A percentile compares a stretch with the other conserved stretches of the same genome.
These are phyloP conservation scores for Cercospora sesami DNA, from an alignment of 2,329 filamentous ascomycete species.

Conservation along the genomic window DNA sequence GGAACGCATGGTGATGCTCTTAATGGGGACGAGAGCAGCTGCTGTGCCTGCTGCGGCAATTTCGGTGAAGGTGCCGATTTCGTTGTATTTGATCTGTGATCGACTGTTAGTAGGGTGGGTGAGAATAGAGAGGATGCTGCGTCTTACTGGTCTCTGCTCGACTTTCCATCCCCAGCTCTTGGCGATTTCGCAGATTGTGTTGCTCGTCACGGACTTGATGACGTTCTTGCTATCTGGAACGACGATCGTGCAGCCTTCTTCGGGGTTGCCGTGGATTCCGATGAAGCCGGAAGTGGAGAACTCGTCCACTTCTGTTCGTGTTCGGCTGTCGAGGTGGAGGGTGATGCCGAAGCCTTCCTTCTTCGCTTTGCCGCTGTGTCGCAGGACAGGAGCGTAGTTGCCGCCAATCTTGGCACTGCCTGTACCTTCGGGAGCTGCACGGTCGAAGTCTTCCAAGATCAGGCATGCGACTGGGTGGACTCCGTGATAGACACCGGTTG, in stretches of 20 bases:
- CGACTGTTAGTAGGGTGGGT: neutral
- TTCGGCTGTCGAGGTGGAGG: slow-evolving; percentile 84
- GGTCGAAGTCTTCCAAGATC: slow-evolving; percentile 90
- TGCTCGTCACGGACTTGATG: slow-evolving; percentile 82
- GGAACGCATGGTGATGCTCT: slow-evolving; percentile 75
- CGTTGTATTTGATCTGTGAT: slow-evolving; percentile 63
- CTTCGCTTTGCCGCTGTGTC: slow-evolving; percentile 80
- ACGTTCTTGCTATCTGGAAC: slow-evolving; percentile 86
- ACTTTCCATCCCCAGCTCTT: slow-evolving; percentile 79
- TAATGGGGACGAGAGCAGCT: slow-evolving; percentile 86
- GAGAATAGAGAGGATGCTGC: neutral
- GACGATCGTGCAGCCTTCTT: slow-evolving; percentile 65
- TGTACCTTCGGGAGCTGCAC: slow-evolving; percentile 85
- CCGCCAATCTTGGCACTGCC: slow-evolving; percentile 92
- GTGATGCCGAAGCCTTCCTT: slow-evolving; percentile 88
- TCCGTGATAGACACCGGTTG: slow-evolving; percentile 92
- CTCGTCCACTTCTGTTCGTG: slow-evolving; percentile 84
- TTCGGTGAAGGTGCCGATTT: slow-evolving; percentile 66
- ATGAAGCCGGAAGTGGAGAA: slow-evolving; percentile 95
- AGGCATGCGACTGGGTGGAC: slow-evolving; percentile 81
- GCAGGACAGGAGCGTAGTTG: slow-evolving; percentile 90
- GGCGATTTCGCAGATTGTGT: slow-evolving; percentile 74
- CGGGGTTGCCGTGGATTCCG: slow-evolving; percentile 62
- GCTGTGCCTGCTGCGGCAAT: slow-evolving; percentile 92
- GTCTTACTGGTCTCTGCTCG: slow-evolving; percentile 67